Base-by-base conservation (phyloP, 139 green algal genomes). In the Mesostigma viride region DNA sequence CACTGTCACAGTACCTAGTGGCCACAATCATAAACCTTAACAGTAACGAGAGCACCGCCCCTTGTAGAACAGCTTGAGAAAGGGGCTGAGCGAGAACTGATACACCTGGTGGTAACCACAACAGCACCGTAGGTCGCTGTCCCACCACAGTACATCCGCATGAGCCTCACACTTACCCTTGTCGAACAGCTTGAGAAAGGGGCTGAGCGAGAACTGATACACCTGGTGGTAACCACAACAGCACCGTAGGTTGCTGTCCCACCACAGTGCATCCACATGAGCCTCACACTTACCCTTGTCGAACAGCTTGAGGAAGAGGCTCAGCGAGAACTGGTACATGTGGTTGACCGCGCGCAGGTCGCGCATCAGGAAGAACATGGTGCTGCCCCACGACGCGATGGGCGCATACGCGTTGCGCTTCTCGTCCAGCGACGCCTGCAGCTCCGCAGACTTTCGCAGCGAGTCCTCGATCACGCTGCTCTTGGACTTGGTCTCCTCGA, bases 401-500 rank as follows among this genome's bases (percentile, higher is more conserved):
- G 83, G 83, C 20, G 77, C 69, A 72, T 85, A 87, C 32, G 76
- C 76, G 59, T 86, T 71, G 3, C 84, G 76, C 70, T 89, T 78
- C 74, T 83, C 40, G 57, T 88, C 82, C 44, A 92, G 75, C 3
- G 76, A 51, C 31, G 67, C 67, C 62, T 86, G 74, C 48, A 91
- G 69, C 26, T 57, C 17, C 32, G 72, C 67, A 26, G 79, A 85
- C 40, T 85, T 72, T 3, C 65, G 65, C 66, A 94, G 74, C 20
- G 77, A 75, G 6, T 69, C 65, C 31, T 72, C 67, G 34, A 89
- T 83, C 20, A 70, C 84, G 26, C 36, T 65, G 31, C 65, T 69
- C 56, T 86, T 83, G 32, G 69, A 70, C 75, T 92, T 91, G 59
- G 87, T 85, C 58, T 89, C 78, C 35, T 90, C 85, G 22, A 94